A percentile compares a stretch with the other conserved stretches of the same genome.
Evolutionary conservation across 257 asterid genomes (phyloP).

Genomic region (Capsicum baccatum): DNA sequence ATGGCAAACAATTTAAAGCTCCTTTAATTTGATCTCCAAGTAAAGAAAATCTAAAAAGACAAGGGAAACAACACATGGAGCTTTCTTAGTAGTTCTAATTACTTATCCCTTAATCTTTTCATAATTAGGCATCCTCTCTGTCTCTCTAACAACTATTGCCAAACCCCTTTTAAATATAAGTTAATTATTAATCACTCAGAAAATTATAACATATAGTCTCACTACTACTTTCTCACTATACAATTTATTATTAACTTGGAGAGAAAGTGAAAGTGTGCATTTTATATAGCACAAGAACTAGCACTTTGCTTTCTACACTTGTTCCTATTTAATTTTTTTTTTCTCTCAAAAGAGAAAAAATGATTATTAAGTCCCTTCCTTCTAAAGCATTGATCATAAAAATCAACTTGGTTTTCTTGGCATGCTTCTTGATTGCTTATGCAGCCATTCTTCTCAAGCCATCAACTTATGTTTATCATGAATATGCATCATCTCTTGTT

Average conservation of each 20-base stretch:
- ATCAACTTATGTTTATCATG: constrained; percentile 56
- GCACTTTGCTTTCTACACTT: neutral
- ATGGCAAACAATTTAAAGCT: constrained; percentile 33
- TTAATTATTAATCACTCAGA: constrained; percentile 5
- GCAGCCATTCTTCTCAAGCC: constrained; percentile 65
- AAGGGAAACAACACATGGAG: constrained; percentile 47
- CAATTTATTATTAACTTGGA: constrained; percentile 11
- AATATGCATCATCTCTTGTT: constrained; percentile 53
- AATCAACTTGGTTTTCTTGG: constrained; percentile 67
- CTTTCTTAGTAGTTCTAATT: constrained; percentile 36
- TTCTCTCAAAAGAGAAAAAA: constrained; percentile 34
- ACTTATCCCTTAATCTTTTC: constrained; percentile 36
- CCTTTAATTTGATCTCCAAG: constrained; percentile 43
- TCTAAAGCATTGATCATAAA: constrained; percentile 63
- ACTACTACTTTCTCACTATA: neutral
- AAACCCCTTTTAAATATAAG: constrained; percentile 32
- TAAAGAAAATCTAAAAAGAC: constrained; percentile 28
- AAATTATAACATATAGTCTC: neutral
- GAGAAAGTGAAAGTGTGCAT: constrained; percentile 15
- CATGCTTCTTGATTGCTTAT: constrained; percentile 61
- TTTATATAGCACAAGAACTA: constrained; percentile 4
- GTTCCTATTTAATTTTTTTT: too few species aligned
- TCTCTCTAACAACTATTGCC: constrained; percentile 42
- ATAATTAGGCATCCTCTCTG: constrained; percentile 12
- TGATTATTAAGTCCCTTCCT: constrained; percentile 58